Base-by-base conservation (phyloP, 2,329 filamentous ascomycete species). In the Ilyonectria mors-panacis region DNA sequence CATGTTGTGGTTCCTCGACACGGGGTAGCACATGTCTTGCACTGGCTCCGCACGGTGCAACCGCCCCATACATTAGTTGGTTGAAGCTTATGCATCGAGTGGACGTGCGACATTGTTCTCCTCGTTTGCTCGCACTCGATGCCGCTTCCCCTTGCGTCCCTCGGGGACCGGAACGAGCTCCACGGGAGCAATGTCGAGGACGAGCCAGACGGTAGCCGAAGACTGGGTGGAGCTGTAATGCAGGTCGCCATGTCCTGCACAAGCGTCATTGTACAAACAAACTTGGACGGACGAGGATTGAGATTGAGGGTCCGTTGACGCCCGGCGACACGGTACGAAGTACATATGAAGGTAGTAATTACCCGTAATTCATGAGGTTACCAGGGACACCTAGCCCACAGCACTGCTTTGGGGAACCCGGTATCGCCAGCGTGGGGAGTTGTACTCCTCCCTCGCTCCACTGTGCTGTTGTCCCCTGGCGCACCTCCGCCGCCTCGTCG, bases 11-110 rank as follows among this genome's bases (percentile, higher is more conserved):
- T 59, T 28, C 47, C 48, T 61, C 45, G 42, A 51, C 39, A 54
- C 54, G 39, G 48, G 45, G 39, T 58, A 45, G 42, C 17, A 65
- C 50, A 63, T 63, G 59, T 56, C 45, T 47, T 56, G 60, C 42
- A 65, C 51, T 59, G 54, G 39, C 33, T 51, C 64, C 57, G 37
- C 45, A 73, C 44, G 39, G 67, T 55, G 62, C 50, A 61, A 48
- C 47, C 23, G 50, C 39, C 44, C 42, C 10, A 48, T 45, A 45
- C 45, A 51, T 19, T 28, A 54, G 23, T 50, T 26, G 2, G 12
- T 37, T 28, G n/a, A n/a, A 53, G 53, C n/a, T 59, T 35, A 35
- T 37, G 42, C 51, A 5, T 19, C 21, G 7, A n/a, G 30, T 39
- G n/a, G 13, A 17, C 10, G 26, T 48, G 17, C 26, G 59, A 42